Percentiles rank a stretch among this genome's conserved stretches.
Conservation (phyloP, 2,329 filamentous ascomycete species). For the Pyricularia sp. region DNA sequence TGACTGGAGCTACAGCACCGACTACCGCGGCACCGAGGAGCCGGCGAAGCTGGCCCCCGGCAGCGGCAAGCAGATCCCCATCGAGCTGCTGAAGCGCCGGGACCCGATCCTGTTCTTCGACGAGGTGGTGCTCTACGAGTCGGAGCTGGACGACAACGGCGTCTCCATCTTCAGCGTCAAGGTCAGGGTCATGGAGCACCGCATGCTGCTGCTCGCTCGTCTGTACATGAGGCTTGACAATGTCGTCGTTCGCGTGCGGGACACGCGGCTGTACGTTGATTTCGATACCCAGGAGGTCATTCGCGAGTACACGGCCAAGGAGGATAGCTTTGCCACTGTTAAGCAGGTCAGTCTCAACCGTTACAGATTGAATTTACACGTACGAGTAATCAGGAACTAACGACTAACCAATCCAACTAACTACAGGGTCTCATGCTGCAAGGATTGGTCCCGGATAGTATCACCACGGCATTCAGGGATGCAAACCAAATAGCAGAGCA, state of each 20-base stretch:
- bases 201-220: constrained; percentile 74
- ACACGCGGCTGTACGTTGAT: constrained; percentile 88
- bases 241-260: constrained; percentile 77
- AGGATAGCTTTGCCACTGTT: constrained; percentile 70
- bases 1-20: constrained; percentile 95
- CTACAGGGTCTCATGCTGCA: constrained; percentile 38
- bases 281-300: constrained; percentile 72
- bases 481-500: constrained; percentile 64
- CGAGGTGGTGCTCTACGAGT: constrained; percentile 92
- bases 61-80: constrained; percentile 49
- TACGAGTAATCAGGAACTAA: not conserved
- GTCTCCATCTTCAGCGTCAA: constrained; percentile 87
- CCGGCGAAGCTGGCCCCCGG: not conserved
- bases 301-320: constrained; percentile 82
- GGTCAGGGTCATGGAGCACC: constrained; percentile 81
- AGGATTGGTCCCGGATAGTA: constrained; percentile 55
- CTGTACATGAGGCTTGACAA: constrained; percentile 92
- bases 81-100: constrained; percentile 76
- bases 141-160: constrained; percentile 95
- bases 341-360: constrained; percentile 47
- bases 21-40: constrained; percentile 62
- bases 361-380: not conserved
- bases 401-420: not conserved
- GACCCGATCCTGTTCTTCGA: constrained; percentile 97
- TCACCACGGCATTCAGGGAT: constrained; percentile 69